Evolutionary conservation across 1,284 basidiomycete species (phyloP), one percentile per base, ranked within the genome.

Genomic region (Cryptococcus wingfieldii): DNA sequence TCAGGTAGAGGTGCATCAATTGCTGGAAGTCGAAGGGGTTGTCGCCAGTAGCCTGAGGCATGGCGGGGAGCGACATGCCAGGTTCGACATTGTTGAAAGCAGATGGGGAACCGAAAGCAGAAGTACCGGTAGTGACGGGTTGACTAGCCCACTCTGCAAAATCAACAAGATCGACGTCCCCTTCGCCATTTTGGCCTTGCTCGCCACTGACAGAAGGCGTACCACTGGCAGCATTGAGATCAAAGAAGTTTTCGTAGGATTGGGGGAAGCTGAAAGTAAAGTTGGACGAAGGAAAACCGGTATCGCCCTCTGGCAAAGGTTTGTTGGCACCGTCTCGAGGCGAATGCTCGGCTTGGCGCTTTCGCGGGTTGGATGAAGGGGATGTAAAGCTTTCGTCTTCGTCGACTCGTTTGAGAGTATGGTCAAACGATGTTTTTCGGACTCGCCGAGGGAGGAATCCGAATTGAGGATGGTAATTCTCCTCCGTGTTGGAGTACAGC

Each of bases 401-500:
- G n/a, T 63, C 58, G 7, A 54, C 54, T 1, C 56, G 51, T 16
- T 63, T 80, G 31, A 92, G 84, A 0, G 90, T 91, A 74, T 92
- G 90, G 77, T 94, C 90, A 71, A 92, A 93, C 74, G 88, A 90
- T 45, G 90, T 90, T 80, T 94, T 92, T 61, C 91, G 84, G 55
- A 92, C 88, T 68, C 88, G 86, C 58, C 86, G 83, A 19, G 75
- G 74, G 50, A 90, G 86, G 75, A 89, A 90, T 6, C 83, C 79
- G 56, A 76, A 78, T 53, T 76, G 68, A 9, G 76, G 76, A 48
- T 77, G 72, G 56, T 64, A 74, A 61, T 77, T 77, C 58, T 76
- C 76, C 49, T 72, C 69, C 8, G 66, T 69, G 37, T 74, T 65
- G 13, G 57, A 50, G 53, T 69, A 73, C 23, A 77, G 53, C 0